phyloP scores from a whole-genome alignment of 106 monocot species.

The Dendrobium catenatum region DNA sequence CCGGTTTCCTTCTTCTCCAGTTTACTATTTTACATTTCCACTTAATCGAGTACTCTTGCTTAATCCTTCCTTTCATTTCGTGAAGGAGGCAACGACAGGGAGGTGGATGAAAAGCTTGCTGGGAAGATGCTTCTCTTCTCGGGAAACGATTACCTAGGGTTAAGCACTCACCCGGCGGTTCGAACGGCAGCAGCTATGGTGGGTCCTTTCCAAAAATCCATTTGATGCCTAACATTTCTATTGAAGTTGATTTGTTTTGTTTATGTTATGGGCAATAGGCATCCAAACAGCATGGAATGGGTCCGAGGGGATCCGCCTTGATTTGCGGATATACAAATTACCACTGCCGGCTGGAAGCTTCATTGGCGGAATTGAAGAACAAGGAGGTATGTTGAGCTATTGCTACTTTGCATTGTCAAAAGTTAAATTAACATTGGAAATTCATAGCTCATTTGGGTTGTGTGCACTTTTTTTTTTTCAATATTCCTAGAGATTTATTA shows the following conservation, averaged over 20 bases:
- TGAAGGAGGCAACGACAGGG: neutral
- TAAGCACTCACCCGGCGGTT: constrained; percentile 74
- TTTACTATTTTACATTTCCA: neutral
- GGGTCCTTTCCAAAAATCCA: neutral
- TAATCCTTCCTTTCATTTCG: neutral
- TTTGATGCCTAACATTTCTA: neutral
- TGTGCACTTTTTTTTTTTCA: neutral
- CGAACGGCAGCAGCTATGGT: constrained; percentile 55
- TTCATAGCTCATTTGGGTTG: neutral
- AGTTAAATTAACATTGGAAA: neutral
- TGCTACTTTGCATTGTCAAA: neutral
- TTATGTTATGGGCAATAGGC: constrained; percentile 32
- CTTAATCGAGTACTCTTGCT: neutral
- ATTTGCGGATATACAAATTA: constrained; percentile 86
- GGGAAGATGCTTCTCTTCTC: constrained; percentile 80
- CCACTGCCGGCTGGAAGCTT: constrained; percentile 53
- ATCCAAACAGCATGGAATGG: constrained; percentile 68
- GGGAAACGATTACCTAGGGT: constrained; percentile 83
- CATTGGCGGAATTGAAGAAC: constrained; percentile 77
- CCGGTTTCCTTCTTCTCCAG: constrained; percentile 7
- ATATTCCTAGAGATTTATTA: too few relatives aligned
- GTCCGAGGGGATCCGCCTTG: constrained; percentile 79
- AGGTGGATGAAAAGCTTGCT: constrained; percentile 1
- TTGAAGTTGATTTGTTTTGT: neutral
- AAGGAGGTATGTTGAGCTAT: constrained; percentile 53